These are phyloP conservation scores for Lindgomyces ingoldianus DNA, from an alignment of 495 filamentous ascomycete genomes.

Conservation along the genomic window DNA sequence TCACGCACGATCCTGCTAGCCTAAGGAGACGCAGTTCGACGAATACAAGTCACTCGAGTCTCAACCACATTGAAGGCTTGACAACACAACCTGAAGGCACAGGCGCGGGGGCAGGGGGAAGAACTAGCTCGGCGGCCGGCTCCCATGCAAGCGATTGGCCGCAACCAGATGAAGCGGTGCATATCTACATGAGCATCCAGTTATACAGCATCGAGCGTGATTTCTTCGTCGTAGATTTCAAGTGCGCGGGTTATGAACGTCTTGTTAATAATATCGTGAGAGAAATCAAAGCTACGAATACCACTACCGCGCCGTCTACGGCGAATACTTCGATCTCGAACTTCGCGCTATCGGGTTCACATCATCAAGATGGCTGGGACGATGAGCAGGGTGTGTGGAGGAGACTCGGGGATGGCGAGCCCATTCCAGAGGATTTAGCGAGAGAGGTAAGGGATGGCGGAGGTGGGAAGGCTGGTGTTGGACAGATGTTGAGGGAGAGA, in stretches of 20 bases:
- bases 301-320: neutral
- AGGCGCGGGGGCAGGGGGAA: neutral
- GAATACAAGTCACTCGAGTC: slow-evolving; percentile 44
- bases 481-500: slow-evolving; percentile 40
- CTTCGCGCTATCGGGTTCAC: neutral
- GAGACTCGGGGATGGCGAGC: slow-evolving; percentile 38
- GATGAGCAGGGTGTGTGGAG: slow-evolving; percentile 37
- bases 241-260: slow-evolving; percentile 96
- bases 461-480: neutral
- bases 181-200: slow-evolving; percentile 92
- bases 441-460: slow-evolving; percentile 31
- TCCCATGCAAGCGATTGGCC: slow-evolving; percentile 18
- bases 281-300: slow-evolving; percentile 34
- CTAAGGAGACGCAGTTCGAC: slow-evolving; percentile 50
- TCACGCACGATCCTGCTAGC: slow-evolving; percentile 42
- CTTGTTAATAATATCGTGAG: slow-evolving; percentile 49
- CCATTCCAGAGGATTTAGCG: slow-evolving; percentile 34
- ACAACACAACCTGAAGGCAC: neutral
- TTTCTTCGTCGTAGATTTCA: slow-evolving; percentile 97
- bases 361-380: slow-evolving; percentile 25
- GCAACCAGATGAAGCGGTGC: slow-evolving; percentile 55
- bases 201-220: slow-evolving; percentile 92
- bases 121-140: too few species aligned
- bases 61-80: slow-evolving; percentile 23
- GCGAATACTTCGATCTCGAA: slow-evolving; percentile 24